Percentiles rank a stretch among this genome's conserved stretches.
phyloP scores from a whole-genome alignment of 345 rosid genomes.

The Eucalyptus curtisii region DNA sequence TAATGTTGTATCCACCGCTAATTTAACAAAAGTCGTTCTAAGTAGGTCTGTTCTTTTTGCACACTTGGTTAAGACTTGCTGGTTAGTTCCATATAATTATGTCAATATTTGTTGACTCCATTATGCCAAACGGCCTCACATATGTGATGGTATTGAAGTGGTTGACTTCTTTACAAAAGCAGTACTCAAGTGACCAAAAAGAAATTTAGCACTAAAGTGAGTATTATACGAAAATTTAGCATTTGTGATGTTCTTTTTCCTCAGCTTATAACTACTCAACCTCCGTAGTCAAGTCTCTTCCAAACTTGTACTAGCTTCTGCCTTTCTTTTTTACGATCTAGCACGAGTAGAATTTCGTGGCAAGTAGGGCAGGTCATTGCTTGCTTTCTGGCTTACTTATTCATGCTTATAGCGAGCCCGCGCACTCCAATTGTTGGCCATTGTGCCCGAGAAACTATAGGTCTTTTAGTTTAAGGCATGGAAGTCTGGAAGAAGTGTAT shows the following conservation, averaged over 20 bases:
- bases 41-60: not conserved
- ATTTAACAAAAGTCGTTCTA: not conserved
- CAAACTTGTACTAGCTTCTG: not conserved
- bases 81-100: not conserved
- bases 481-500: not conserved
- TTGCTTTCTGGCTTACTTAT: not conserved
- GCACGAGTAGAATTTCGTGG: not conserved
- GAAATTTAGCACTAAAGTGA: too few relatives aligned
- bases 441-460: not conserved
- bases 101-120: not conserved
- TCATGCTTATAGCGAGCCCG: not conserved
- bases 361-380: not conserved
- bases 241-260: too few relatives aligned
- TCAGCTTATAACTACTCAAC: not conserved
- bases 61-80: too few relatives aligned
- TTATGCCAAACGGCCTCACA: too few relatives aligned
- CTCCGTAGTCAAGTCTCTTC: not conserved
- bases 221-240: rapidly evolving
- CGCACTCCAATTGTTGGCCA: not conserved
- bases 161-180: rapidly evolving
- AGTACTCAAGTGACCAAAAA: too few relatives aligned
- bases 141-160: not conserved
- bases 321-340: not conserved
- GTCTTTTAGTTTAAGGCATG: not conserved
- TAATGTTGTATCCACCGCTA: not conserved